Evolutionary conservation across 208 protist genomes (phyloP).

Genomic region (Wallacemonas rigidus): DNA sequence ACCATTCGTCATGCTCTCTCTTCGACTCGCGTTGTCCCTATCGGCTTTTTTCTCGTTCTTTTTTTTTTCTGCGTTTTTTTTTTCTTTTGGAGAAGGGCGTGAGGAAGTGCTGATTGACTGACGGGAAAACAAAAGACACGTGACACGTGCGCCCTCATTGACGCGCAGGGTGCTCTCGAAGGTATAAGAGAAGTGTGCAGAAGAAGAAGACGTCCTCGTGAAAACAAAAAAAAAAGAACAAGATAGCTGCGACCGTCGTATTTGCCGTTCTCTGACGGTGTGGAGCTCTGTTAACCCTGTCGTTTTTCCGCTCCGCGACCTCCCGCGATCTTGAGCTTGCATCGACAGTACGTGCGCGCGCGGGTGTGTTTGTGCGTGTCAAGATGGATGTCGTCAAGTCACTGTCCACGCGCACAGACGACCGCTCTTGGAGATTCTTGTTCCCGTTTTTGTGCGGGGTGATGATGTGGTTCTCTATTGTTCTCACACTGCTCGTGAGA

Average conservation of each 20-base stretch:
- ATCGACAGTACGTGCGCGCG: too few species aligned
- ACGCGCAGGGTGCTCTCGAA: too few species aligned
- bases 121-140: background rate
- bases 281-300: too few species aligned
- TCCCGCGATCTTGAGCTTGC: too few species aligned
- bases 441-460: slow-evolving; percentile 52
- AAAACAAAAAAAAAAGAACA: too few species aligned
- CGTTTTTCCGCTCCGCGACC: too few species aligned
- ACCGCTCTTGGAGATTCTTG: slow-evolving; percentile 35
- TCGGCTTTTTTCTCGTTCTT: slow-evolving; percentile 12
- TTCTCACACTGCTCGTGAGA: slow-evolving; percentile 64
- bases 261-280: too few species aligned
- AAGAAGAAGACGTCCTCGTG: too few species aligned
- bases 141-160: background rate
- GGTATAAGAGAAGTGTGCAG: too few species aligned
- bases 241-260: too few species aligned
- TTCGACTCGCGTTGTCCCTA: background rate
- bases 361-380: background rate
- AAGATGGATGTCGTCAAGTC: slow-evolving; percentile 5
- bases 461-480: slow-evolving; percentile 73
- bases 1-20: slow-evolving; percentile 7
- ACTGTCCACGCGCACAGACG: slow-evolving; percentile 12
- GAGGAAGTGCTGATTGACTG: too few species aligned
- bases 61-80: background rate
- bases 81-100: too few species aligned